Base-by-base conservation (phyloP, 805 yeast genomes). In the Hanseniaspora lindneri region DNA sequence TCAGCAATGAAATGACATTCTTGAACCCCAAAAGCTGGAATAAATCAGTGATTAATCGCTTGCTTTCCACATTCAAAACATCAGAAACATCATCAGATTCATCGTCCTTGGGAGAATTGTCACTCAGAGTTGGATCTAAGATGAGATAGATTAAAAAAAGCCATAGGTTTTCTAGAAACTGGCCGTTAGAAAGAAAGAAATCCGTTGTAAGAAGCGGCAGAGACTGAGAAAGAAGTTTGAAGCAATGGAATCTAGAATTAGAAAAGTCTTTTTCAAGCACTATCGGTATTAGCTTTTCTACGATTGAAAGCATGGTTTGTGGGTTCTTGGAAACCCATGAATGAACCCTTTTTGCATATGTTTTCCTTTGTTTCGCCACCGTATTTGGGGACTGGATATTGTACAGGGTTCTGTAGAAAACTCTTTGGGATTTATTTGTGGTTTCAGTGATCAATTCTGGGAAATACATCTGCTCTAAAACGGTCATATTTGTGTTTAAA, bases 401-500 rank as follows among this genome's bases (percentile, higher is more conserved):
- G n/a, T 44, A 44, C 14, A 44, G 30, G 20, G 35, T 10, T n/a
- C 37, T 39, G 16, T 28, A 29, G 4, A 44, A 17, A 13, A 29
- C 29, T 23, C 16, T 37, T 3, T 44, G 37, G 11, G 40, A 19
- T 30, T 36, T 44, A 6, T 29, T 4, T 32, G 36, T n/a, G 6
- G 16, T 14, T 28, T 21, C 37, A 35, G 27, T 3, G 13, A 44
- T 23, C 14, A 44, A 25, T n/a, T 44, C 49, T 19, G 49, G 42
- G 24, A 44, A 44, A 14, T 37, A 44, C 8, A 44, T n/a, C 25
- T 37, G 49, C 14, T 44, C 49, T 16, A 44, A 20, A 8, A 29
- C 10, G 9, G 42, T 37, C 49, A 44, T 44, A 33, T 44, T 29
- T 2, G 27, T 35, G 13, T 28, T 16, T 30, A 20, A 5, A 4